Base-by-base conservation (phyloP, 371 early-diverging fungal genomes). In the Apophysomyces variabilis region DNA sequence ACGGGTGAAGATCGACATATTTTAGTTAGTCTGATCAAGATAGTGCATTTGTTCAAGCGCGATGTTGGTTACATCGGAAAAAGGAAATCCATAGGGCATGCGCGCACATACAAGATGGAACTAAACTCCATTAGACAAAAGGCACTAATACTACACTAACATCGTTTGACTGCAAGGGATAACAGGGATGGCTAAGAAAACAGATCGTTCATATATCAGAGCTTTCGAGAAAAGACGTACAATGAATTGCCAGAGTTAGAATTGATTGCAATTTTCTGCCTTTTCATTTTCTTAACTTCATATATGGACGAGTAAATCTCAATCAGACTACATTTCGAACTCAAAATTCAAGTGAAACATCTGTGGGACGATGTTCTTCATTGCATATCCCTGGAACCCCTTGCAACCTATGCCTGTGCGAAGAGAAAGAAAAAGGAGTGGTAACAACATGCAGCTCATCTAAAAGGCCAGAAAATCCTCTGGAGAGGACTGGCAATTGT, bases 401-500 rank as follows among this genome's bases (percentile, higher is more conserved):
- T 26, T 21, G 54, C 54, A n/a, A 50, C 21, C 9, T 50, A 21
- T 50, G 54, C 54, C 54, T 50, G 54, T 50, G 54, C 54, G 54
- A 50, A 5, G 54, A 50, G 9, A 50, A 47, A 43, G 14, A 47
- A 47, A 47, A 47, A 47, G 47, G 54, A 21, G 21, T 16, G 4
- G 21, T 1, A 13, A 13, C 46, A 45, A n/a, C 54, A 18, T 50
- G 21, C 54, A 50, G 16, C 5, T 50, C 21, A 18, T 21, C 21
- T 50, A 18, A 16, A 26, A 4, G 9, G 21, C 16, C n/a, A 21
- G 18, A 47, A 47, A 47, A 9, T 7, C 7, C 7, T n/a, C 13
- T 13, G 18, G 16, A 47, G 1, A 14, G 47, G 3, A 45, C 6
- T 4, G 14, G 3, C 12, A 43, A 43, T 13, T 12, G 12, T 1